Conservation (phyloP, 1,139 yeast genomes). For the Debaryomyces nepalensis region DNA sequence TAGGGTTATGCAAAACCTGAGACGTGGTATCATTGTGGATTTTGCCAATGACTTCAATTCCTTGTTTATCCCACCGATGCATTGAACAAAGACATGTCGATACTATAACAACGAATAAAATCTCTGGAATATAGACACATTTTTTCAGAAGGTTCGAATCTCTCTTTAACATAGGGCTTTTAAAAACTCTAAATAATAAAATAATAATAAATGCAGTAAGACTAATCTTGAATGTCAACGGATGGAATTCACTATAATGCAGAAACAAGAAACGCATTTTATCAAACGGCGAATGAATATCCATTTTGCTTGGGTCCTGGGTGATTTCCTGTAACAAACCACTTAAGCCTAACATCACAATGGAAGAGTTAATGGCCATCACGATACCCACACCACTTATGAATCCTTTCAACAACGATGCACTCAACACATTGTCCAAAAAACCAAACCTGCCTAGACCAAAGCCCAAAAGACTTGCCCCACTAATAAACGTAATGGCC, state of each 20-base stretch:
- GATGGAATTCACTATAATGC: slow-evolving; percentile 46
- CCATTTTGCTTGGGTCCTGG: slow-evolving; percentile 45
- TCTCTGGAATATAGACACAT: slow-evolving; percentile 76
- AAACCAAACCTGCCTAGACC: slow-evolving; percentile 88
- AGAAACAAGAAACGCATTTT: slow-evolving; percentile 63
- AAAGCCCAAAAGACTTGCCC: slow-evolving; percentile 71
- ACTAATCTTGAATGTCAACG: slow-evolving; percentile 59
- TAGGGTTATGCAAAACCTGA: slow-evolving; percentile 37
- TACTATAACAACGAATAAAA: slow-evolving; percentile 68
- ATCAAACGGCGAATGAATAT: slow-evolving; percentile 77
- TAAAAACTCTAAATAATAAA: slow-evolving; percentile 45
- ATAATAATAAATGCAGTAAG: slow-evolving; percentile 49
- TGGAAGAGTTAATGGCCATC: slow-evolving; percentile 78
- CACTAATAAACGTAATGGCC: slow-evolving; percentile 76
- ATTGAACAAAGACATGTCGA: slow-evolving; percentile 62
- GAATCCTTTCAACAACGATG: slow-evolving; percentile 84
- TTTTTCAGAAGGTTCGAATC: slow-evolving; percentile 24
- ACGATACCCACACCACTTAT: slow-evolving; percentile 92
- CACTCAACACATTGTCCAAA: slow-evolving; percentile 83
- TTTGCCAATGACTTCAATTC: slow-evolving; percentile 72
- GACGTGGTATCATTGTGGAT: slow-evolving; percentile 42
- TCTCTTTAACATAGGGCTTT: slow-evolving; percentile 34
- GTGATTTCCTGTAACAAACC: slow-evolving; percentile 38
- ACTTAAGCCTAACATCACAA: slow-evolving; percentile 72
- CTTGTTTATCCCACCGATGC: slow-evolving; percentile 59